These are phyloP conservation scores for Zizania palustris DNA, from an alignment of 202 grass and related monocot species.

Conservation along the genomic window DNA sequence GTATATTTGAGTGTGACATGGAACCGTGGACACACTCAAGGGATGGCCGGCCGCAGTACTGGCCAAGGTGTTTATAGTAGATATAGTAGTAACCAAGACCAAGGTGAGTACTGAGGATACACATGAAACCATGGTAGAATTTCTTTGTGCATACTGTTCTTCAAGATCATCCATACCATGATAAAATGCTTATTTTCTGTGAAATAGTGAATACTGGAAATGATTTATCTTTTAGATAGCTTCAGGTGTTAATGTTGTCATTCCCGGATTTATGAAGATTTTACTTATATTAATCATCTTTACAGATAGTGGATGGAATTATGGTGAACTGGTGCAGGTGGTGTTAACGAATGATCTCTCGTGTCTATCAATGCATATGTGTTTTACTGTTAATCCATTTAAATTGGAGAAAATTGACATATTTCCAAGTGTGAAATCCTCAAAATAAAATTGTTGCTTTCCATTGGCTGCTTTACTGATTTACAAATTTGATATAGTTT, in stretches of 20 bases:
- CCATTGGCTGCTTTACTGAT: neutral
- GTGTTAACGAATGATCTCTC: neutral
- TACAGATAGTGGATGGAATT: neutral
- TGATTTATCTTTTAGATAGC: neutral
- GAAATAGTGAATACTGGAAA: neutral
- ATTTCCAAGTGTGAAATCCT: neutral
- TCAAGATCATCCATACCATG: neutral
- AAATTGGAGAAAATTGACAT: too few species aligned
- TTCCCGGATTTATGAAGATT: neutral
- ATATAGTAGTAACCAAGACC: constrained; percentile 22
- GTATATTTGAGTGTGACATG: neutral
- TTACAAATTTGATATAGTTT: neutral
- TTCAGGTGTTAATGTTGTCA: neutral
- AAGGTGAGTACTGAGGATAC: constrained; percentile 20
- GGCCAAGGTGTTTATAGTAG: neutral
- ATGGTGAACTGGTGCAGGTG: neutral
- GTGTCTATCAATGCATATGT: neutral
- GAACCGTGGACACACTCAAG: neutral
- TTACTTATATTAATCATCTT: neutral
- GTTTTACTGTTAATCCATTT: neutral
- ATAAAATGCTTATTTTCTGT: neutral
- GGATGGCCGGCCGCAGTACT: neutral
- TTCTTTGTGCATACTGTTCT: neutral
- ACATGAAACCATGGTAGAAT: constrained; percentile 13
- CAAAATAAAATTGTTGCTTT: neutral